A percentile compares a stretch with the other conserved stretches of the same genome.
These are phyloP conservation scores for Fragilaria crotonensis DNA, from an alignment of 108 stramenopile genomes.

Conservation along the genomic window DNA sequence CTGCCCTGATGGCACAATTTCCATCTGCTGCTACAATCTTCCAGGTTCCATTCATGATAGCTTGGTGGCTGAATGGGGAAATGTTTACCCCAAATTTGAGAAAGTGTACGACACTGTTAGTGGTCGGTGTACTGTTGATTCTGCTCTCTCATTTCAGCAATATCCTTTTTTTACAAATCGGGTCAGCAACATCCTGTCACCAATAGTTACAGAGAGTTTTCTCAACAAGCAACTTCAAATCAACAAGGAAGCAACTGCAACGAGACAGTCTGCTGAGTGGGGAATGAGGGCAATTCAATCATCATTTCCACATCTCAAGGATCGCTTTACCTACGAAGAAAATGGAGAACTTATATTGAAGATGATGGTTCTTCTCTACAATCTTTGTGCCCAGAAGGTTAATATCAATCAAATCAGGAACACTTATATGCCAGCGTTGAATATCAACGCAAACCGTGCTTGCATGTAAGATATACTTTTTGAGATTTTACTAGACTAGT, in stretches of 20 bases:
- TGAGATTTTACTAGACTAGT: too few relatives aligned
- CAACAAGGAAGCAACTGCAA: constrained; percentile 3
- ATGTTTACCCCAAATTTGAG: constrained; percentile 18
- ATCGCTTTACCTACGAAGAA: constrained; percentile 22
- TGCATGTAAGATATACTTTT: too few relatives aligned
- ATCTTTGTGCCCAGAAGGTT: constrained; percentile 10
- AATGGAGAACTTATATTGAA: constrained; percentile 15
- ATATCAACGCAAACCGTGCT: too few relatives aligned
- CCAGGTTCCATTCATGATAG: constrained; percentile 23
- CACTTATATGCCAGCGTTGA: constrained; percentile 19
- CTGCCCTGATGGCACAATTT: constrained; percentile 20
- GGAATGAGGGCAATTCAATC: constrained; percentile 28
- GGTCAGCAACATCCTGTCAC: too few relatives aligned
- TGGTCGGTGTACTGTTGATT: constrained; percentile 19
- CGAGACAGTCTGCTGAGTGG: too few relatives aligned
- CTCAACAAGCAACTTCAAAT: too few relatives aligned
- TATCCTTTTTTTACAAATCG: constrained; percentile 3
- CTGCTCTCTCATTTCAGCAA: constrained; percentile 5
- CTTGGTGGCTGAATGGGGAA: constrained; percentile 13
- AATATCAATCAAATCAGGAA: constrained; percentile 26
- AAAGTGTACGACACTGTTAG: constrained; percentile 10
- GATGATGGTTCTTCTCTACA: constrained; percentile 17
- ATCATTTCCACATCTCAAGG: constrained; percentile 25
- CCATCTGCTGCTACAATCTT: constrained; percentile 8
- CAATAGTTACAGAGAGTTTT: too few relatives aligned